These are phyloP conservation scores for Candida berthetii DNA, from an alignment of 805 yeast species.

Conservation along the genomic window DNA sequence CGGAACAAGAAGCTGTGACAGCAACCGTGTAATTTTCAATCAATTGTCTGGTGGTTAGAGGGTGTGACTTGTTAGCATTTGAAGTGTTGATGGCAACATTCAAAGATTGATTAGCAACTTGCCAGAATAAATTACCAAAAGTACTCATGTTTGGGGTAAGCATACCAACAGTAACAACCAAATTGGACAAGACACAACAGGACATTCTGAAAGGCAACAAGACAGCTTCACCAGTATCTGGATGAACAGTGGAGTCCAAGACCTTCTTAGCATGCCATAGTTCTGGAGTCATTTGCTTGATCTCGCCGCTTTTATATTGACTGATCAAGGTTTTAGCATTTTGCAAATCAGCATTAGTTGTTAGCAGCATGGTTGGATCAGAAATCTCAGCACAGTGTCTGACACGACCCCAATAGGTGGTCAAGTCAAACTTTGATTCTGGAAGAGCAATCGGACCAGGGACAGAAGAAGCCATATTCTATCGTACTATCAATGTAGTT, in stretches of 20 bases:
- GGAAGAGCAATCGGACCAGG: conserved; percentile 81
- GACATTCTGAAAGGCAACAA: conserved; percentile 96
- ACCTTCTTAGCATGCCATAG: conserved; percentile 86
- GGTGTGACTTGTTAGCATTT: conserved; percentile 93
- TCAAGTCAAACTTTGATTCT: conserved; percentile 69
- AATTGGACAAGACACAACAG: conserved; percentile 84
- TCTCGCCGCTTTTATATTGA: conserved; percentile 69
- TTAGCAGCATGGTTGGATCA: conserved; percentile 85
- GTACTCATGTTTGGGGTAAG: conserved; percentile 89
- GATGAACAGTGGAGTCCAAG: conserved; percentile 90
- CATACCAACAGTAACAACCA: conserved; percentile 97
- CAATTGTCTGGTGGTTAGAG: conserved; percentile 73
- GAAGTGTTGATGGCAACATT: conserved; percentile 97
- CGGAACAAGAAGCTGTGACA: conserved; percentile 91
- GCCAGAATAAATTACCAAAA: conserved; percentile 94
- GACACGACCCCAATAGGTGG: conserved; percentile 90
- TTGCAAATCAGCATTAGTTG: conserved; percentile 56
- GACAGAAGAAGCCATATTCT: conserved; percentile 77
- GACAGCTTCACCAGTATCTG: conserved; percentile 94
- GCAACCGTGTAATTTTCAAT: conserved; percentile 79
- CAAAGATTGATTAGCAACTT: conserved; percentile 92
- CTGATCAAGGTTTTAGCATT: conserved; percentile 60
- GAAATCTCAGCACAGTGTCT: conserved; percentile 90
- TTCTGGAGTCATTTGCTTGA: conserved; percentile 62
- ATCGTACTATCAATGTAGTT: not conserved